These are phyloP conservation scores for Blastomyces silverae DNA, from an alignment of 2,329 filamentous ascomycete species.

Conservation along the genomic window DNA sequence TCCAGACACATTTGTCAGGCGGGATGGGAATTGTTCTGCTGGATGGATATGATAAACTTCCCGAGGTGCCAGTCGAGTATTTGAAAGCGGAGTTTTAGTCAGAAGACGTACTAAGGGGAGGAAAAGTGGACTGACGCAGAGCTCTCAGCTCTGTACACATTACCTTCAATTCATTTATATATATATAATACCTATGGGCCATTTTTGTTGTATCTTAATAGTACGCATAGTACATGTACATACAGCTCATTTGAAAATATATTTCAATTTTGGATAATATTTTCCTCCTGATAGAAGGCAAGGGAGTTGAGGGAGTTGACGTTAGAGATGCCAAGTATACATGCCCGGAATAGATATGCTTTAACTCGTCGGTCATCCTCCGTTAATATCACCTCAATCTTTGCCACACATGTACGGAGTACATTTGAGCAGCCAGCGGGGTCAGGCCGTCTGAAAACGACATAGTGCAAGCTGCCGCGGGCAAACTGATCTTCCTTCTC, in stretches of 20 bases:
- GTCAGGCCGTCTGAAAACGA: too few relatives aligned
- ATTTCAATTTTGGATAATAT: neutral
- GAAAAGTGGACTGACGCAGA: neutral
- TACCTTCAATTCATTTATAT: neutral
- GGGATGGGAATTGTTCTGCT: conserved; percentile 46
- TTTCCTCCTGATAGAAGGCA: neutral
- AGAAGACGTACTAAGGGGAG: too few relatives aligned
- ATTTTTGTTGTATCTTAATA: neutral
- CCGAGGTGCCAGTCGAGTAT: conserved; percentile 30
- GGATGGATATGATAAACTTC: conserved; percentile 46
- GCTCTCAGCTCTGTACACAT: neutral
- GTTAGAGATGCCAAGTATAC: too few relatives aligned
- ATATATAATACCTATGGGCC: neutral
- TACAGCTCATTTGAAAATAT: neutral
- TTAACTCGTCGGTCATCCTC: neutral
- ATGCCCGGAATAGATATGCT: neutral
- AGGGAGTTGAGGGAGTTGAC: neutral
- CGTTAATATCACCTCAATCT: neutral
- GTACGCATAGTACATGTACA: neutral
- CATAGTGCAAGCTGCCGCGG: too few relatives aligned
- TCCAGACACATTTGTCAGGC: conserved; percentile 43
- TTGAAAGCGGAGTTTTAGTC: conserved; percentile 11
- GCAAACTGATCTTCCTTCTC: too few relatives aligned
- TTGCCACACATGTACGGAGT: too few relatives aligned
- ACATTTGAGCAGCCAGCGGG: too few relatives aligned